Evolutionary conservation across 495 filamentous ascomycete species (phyloP).

Genomic region (Trichoderma reesei): DNA sequence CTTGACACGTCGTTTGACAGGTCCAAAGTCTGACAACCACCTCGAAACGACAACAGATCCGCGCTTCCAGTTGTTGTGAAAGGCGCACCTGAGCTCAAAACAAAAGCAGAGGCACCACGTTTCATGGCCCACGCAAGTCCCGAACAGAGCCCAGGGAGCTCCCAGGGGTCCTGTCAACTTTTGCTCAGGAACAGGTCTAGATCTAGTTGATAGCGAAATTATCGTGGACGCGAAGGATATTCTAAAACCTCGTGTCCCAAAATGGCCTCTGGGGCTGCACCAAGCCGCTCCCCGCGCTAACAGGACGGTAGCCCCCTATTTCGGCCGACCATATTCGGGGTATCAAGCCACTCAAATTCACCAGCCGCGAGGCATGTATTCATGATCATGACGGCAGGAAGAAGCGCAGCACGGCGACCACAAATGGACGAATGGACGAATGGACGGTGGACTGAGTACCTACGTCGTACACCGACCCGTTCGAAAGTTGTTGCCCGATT

Average conservation of each 20-base stretch:
- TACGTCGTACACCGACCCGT: neutral
- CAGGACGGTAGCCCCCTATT: neutral
- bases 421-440: neutral
- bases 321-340: neutral
- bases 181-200: constrained; percentile 5
- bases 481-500: neutral
- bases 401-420: neutral
- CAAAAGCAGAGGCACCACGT: neutral
- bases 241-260: constrained; percentile 4
- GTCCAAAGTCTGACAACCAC: neutral
- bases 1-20: neutral
- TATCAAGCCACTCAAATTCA: neutral
- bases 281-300: neutral
- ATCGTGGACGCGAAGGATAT: neutral
- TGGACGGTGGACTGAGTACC: too few species aligned
- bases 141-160: neutral
- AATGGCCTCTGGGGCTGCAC: constrained; percentile 3
- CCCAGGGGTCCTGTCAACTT: neutral
- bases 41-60: neutral
- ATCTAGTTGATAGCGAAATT: constrained; percentile 6
- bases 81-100: neutral
- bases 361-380: neutral
- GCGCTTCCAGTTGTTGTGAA: neutral
- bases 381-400: neutral
- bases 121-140: neutral